These are phyloP conservation scores for Lepraria neglecta DNA, from an alignment of 495 filamentous ascomycete genomes.

Conservation along the genomic window DNA sequence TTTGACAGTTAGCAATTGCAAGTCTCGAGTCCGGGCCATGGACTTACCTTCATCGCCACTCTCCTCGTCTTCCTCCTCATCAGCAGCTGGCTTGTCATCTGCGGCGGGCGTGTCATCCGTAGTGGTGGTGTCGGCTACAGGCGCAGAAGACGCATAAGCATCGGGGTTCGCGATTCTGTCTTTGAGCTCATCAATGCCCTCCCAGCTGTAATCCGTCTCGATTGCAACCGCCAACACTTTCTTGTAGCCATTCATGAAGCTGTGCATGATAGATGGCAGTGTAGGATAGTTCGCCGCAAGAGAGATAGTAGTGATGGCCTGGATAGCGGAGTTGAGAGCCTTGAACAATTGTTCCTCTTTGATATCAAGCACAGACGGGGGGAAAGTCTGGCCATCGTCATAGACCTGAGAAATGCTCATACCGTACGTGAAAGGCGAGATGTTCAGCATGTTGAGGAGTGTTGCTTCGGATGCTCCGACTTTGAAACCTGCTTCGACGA, in stretches of 20 bases:
- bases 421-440: slow-evolving; percentile 99
- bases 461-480: slow-evolving; percentile 98
- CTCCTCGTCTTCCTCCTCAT: slow-evolving; percentile 43
- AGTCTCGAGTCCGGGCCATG: background rate
- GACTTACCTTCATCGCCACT: slow-evolving; percentile 41
- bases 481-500: slow-evolving; percentile 85
- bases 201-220: slow-evolving; percentile 88
- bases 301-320: slow-evolving; percentile 81
- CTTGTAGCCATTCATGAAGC: slow-evolving; percentile 94
- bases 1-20: slow-evolving; percentile 24
- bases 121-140: slow-evolving; percentile 51
- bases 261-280: slow-evolving; percentile 93
- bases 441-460: slow-evolving; percentile 99
- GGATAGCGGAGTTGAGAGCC: slow-evolving; percentile 73
- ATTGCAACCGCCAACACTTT: slow-evolving; percentile 86
- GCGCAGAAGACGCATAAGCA: slow-evolving; percentile 77
- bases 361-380: slow-evolving; percentile 79
- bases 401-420: slow-evolving; percentile 95
- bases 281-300: slow-evolving; percentile 91
- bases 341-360: slow-evolving; percentile 84
- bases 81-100: slow-evolving; percentile 48
- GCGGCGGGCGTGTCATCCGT: slow-evolving; percentile 46
- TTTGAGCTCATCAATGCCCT: slow-evolving; percentile 93
- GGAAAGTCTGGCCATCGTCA: slow-evolving; percentile 89
- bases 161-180: slow-evolving; percentile 98